A percentile compares a stretch with the other conserved stretches of the same genome.
These are phyloP conservation scores for Tricholoma furcatifolium DNA, from an alignment of 768 basidiomycete genomes.

Conservation along the genomic window DNA sequence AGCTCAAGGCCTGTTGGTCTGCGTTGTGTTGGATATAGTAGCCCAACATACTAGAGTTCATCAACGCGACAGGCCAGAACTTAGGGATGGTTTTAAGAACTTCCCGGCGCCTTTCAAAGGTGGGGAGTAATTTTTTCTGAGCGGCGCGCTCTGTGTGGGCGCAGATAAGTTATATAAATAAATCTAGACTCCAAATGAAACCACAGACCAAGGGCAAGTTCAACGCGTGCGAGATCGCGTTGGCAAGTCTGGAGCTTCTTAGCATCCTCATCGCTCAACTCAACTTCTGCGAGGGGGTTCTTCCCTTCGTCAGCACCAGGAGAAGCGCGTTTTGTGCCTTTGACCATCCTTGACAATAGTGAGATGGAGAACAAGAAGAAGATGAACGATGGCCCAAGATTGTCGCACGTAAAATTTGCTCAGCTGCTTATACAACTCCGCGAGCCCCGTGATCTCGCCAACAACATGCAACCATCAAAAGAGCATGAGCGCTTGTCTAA, in stretches of 20 bases:
- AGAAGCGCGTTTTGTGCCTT: conserved; percentile 72
- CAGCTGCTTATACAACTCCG: conserved; percentile 25
- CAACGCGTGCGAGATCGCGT: conserved; percentile 68
- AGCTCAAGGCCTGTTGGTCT: conserved; percentile 81
- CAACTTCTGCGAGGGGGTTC: conserved; percentile 61
- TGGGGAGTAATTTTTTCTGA: conserved; percentile 53
- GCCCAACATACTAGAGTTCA: conserved; percentile 66
- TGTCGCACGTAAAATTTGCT: conserved; percentile 26
- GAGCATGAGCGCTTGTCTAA: not conserved
- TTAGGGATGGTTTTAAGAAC: conserved; percentile 64
- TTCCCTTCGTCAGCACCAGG: conserved; percentile 80
- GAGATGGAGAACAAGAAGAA: conserved; percentile 14
- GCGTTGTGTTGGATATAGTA: conserved; percentile 68
- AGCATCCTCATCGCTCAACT: conserved; percentile 71
- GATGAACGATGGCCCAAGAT: conserved; percentile 13
- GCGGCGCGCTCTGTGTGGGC: conserved; percentile 57
- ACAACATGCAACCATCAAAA: not conserved
- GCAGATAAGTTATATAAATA: not conserved
- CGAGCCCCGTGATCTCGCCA: conserved; percentile 16
- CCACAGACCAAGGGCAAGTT: conserved; percentile 63
- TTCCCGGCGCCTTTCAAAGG: conserved; percentile 70
- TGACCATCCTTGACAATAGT: conserved; percentile 31
- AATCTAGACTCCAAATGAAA: not conserved
- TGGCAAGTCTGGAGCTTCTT: conserved; percentile 63
- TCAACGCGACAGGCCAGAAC: conserved; percentile 85